Conservation (phyloP, 2,329 filamentous ascomycete genomes). For the Cercospora sojina region DNA sequence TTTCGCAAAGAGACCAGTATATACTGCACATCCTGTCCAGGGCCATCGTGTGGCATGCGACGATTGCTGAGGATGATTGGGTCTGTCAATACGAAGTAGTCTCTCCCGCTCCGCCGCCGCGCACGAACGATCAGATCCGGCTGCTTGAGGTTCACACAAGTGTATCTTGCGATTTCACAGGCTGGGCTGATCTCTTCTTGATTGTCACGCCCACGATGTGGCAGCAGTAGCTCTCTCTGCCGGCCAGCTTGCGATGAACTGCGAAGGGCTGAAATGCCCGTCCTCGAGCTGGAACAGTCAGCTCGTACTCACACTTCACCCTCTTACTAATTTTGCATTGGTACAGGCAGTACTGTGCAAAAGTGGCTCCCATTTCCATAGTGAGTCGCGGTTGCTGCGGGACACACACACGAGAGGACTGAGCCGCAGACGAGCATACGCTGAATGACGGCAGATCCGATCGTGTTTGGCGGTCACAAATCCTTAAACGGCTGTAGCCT, state of each 20-base stretch:
- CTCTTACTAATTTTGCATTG: background rate
- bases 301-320: background rate
- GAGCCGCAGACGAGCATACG: background rate
- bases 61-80: background rate
- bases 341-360: background rate
- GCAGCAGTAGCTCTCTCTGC: background rate
- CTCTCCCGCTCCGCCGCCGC: background rate
- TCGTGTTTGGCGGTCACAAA: too few relatives aligned
- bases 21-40: background rate
- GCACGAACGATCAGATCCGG: background rate
- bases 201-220: background rate
- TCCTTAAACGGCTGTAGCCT: too few relatives aligned
- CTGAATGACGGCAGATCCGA: background rate
- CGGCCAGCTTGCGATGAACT: background rate
- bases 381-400: background rate
- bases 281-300: background rate
- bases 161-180: background rate
- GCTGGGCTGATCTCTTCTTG: background rate
- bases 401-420: background rate
- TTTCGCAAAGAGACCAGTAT: background rate
- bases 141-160: background rate
- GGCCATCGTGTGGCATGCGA: background rate
- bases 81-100: background rate
- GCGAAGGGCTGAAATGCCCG: background rate
- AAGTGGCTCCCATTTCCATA: background rate